Percentiles rank a stretch among this genome's conserved stretches.
phyloP scores from a whole-genome alignment of 768 basidiomycete genomes.

The Lactifluus subvellereus region DNA sequence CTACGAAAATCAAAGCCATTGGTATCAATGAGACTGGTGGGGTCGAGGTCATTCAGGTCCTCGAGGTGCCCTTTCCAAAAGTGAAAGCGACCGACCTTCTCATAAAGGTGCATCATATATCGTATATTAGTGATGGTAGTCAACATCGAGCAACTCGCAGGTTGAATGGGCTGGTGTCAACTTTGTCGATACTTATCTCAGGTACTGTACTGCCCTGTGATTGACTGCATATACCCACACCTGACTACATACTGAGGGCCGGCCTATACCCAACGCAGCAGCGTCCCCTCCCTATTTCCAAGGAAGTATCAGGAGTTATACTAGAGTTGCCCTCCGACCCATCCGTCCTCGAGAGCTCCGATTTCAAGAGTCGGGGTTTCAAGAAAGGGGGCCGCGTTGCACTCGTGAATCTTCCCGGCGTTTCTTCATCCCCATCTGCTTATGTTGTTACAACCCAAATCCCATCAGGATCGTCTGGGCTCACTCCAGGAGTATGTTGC shows the following conservation, averaged over 20 bases:
- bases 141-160: slow-evolving; percentile 31
- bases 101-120: slow-evolving; percentile 34
- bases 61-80: slow-evolving; percentile 58
- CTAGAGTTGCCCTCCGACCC: slow-evolving; percentile 66
- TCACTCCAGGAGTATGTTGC: slow-evolving; percentile 70
- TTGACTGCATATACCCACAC: slow-evolving; percentile 6
- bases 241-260: slow-evolving; percentile 28
- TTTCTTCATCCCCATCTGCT: neutral
- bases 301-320: slow-evolving; percentile 74
- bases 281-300: slow-evolving; percentile 67
- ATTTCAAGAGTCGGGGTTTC: slow-evolving; percentile 59
- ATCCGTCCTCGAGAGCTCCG: slow-evolving; percentile 50
- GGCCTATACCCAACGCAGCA: slow-evolving; percentile 57
- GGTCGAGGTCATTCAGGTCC: slow-evolving; percentile 70
- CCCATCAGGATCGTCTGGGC: slow-evolving; percentile 40
- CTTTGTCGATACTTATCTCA: slow-evolving; percentile 80
- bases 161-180: slow-evolving; percentile 77
- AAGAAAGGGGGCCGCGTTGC: slow-evolving; percentile 68
- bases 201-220: slow-evolving; percentile 39
- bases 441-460: neutral
- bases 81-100: slow-evolving; percentile 55
- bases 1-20: slow-evolving; percentile 62
- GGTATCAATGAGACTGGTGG: slow-evolving; percentile 71
- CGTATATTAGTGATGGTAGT: neutral
- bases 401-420: slow-evolving; percentile 40